Conservation (phyloP, 2,329 filamentous ascomycete species). For the Phaeoacremonium minimum region DNA sequence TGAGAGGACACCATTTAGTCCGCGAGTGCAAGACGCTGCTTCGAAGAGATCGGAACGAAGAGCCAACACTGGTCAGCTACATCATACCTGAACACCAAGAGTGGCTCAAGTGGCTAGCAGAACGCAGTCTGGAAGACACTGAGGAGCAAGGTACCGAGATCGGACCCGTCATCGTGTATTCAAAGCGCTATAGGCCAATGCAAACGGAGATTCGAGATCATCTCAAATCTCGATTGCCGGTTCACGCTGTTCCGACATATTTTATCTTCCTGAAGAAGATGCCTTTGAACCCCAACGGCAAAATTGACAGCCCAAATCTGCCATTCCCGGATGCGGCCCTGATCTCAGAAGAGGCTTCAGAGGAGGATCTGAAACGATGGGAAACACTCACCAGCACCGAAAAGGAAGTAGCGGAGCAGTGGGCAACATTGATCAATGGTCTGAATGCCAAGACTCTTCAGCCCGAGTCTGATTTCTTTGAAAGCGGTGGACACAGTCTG, state of each 20-base stretch:
- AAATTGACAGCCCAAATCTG: conserved; percentile 74
- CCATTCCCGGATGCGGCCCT: conserved; percentile 76
- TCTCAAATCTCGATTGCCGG: conserved; percentile 66
- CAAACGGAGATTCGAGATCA: conserved; percentile 54
- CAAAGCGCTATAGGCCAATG: conserved; percentile 39
- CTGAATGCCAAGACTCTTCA: conserved; percentile 62
- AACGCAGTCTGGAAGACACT: conserved; percentile 47
- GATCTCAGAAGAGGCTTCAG: conserved; percentile 42
- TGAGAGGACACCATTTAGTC: conserved; percentile 70
- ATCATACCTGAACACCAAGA: conserved; percentile 76
- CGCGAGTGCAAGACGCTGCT: conserved; percentile 84
- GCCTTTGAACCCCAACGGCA: conserved; percentile 81
- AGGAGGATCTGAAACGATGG: conserved; percentile 36
- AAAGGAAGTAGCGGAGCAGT: conserved; percentile 63
- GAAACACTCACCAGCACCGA: conserved; percentile 50
- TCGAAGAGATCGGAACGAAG: conserved; percentile 77
- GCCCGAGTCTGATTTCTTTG: conserved; percentile 64
- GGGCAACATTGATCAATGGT: conserved; percentile 66
- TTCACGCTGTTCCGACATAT: conserved; percentile 71
- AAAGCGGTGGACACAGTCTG: conserved; percentile 76
- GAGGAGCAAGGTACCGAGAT: conserved; percentile 47
- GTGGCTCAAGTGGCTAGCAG: conserved; percentile 66
- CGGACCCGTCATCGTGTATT: conserved; percentile 34
- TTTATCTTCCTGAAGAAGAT: conserved; percentile 70
- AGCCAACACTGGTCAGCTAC: conserved; percentile 83